A percentile compares a stretch with the other conserved stretches of the same genome.
phyloP scores from a whole-genome alignment of 306 rosid genomes.

The Casuarina equisetifolia region DNA sequence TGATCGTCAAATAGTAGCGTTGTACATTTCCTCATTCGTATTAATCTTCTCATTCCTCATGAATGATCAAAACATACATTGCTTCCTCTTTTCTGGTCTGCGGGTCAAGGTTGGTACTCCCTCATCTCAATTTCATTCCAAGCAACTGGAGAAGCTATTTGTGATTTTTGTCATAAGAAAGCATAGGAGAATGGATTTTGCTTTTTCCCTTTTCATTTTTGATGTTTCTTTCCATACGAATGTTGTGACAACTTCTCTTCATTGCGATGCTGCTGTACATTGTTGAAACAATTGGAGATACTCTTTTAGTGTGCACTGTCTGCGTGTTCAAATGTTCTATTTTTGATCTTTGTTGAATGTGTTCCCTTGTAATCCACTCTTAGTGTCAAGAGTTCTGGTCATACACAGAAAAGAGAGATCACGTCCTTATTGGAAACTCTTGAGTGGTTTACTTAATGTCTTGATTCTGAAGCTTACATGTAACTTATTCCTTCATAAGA shows the following conservation, averaged over 20 bases:
- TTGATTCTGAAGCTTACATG: background rate
- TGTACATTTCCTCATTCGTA: background rate
- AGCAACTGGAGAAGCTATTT: background rate
- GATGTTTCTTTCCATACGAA: background rate
- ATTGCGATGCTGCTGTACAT: background rate
- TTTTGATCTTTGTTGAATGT: conserved; percentile 2
- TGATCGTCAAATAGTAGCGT: background rate
- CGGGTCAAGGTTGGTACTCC: background rate
- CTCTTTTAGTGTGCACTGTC: background rate
- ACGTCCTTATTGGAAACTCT: background rate
- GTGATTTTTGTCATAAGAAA: background rate
- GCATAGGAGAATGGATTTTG: background rate
- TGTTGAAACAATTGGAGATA: background rate
- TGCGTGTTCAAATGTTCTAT: background rate
- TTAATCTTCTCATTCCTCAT: background rate
- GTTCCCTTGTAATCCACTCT: conserved; percentile 7
- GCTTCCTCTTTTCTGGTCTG: background rate
- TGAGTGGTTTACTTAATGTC: background rate
- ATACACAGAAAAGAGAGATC: background rate
- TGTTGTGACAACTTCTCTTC: background rate
- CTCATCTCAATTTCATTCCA: background rate
- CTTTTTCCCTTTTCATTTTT: background rate
- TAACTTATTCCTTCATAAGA: background rate
- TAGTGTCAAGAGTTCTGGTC: background rate
- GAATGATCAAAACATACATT: background rate